Conservation (phyloP, 768 basidiomycete species). For the Kwoniella pini region DNA sequence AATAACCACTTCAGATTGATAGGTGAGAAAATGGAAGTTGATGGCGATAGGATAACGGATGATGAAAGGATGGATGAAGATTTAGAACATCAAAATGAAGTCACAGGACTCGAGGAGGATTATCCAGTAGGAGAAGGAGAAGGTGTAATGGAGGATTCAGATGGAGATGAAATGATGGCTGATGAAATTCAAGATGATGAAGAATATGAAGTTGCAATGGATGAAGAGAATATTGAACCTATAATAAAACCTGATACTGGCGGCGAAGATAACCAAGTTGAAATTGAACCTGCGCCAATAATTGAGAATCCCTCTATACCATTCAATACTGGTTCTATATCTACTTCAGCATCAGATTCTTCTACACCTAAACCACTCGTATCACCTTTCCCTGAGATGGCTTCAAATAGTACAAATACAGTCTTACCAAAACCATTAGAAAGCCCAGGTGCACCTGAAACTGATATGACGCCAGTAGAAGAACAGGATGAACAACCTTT, state of each 20-base stretch:
- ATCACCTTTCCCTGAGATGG: slow-evolving; percentile 7
- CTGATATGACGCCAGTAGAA: slow-evolving; percentile 25
- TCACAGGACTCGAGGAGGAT: not conserved
- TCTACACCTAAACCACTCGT: not conserved
- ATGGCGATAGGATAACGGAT: slow-evolving; percentile 14
- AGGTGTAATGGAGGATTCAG: slow-evolving; percentile 10
- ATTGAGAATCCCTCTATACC: slow-evolving; percentile 5
- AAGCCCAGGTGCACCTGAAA: slow-evolving; percentile 23
- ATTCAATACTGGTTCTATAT: not conserved
- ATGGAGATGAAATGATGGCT: slow-evolving; percentile 21
- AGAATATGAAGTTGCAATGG: slow-evolving; percentile 22
- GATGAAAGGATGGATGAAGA: slow-evolving; percentile 22
- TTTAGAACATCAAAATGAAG: not conserved
- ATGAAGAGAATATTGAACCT: slow-evolving; percentile 15
- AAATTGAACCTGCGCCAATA: not conserved
- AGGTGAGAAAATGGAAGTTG: slow-evolving; percentile 8
- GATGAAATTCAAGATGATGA: slow-evolving; percentile 20
- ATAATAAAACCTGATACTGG: not conserved
- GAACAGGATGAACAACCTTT: slow-evolving; percentile 9
- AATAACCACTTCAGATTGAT: no score
- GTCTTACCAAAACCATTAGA: slow-evolving; percentile 5
- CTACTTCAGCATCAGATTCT: not conserved
- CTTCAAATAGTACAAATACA: not conserved
- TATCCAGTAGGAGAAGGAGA: slow-evolving; percentile 11
- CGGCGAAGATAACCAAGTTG: not conserved